Base-by-base conservation (phyloP, 177 flowering plant genomes). In the Vitis hybrid region DNA sequence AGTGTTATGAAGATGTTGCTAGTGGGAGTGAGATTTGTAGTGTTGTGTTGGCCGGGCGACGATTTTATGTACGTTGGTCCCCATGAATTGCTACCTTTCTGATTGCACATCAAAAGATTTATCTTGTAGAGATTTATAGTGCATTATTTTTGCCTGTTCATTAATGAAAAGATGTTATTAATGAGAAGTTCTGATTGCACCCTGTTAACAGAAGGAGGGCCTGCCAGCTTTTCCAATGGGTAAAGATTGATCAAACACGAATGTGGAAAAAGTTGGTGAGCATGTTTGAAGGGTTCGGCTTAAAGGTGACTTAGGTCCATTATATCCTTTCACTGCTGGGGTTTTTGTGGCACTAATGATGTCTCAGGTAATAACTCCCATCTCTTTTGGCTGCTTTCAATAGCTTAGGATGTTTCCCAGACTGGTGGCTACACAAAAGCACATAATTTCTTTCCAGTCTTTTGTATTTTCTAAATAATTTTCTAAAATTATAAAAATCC, bases 261-360 rank as follows among this genome's bases (percentile, higher is more conserved):
- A 93, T 95, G 99, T 95, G 98, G 99, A 90, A 90, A 73, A 90
- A 73, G 99, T 95, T 48, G 98, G 98, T 80, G 94, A 95, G 76
- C 83, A 76, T 4, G 99, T 93, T n/a, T 75, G 98, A 56, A 73
- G 91, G 35, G 63, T 79, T 60, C 77, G 98, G 10, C 93, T 92
- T 18, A 78, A 78, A n/a, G 99, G 92, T 74, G 99, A 95, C 73
- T 75, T 95, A 56, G 97, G 98, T 32, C 98, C 96, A 15, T 72
- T 93, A 40, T 75, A 86, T 64, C 93, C 99, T 56, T 92, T 95
- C 80, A 95, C 99, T 54, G 99, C 98, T 48, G 99, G 98, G 59
- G 97, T 93, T 73, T 95, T 54, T 75, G 89, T 91, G 69, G 99
- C 99, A 56, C 59, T 90, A 61, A 95, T 95, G 99, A 95, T 95